Base-by-base conservation (phyloP, 371 early-diverging fungal genomes). In the Mucor irregularis region DNA sequence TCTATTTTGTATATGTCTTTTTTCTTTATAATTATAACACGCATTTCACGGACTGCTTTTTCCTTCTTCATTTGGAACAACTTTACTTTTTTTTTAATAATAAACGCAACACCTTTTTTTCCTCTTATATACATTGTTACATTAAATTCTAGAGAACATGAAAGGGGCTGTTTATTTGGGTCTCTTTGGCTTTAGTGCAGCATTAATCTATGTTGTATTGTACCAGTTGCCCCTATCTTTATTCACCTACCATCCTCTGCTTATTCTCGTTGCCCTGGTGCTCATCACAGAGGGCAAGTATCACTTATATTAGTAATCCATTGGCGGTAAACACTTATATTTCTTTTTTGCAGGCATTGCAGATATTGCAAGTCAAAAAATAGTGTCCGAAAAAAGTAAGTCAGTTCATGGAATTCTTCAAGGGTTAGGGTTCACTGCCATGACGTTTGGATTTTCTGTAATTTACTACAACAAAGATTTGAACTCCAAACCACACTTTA, bases 391-490 rank as follows among this genome's bases (percentile, higher is more conserved):
- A n/a, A n/a, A n/a, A n/a, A n/a, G n/a, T n/a, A n/a, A n/a, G n/a
- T n/a, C 44, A 3, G 26, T 43, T 11, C 76, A 76, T 60, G 64
- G 43, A 10, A 19, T 52, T 3, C 26, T 62, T n/a, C 68, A 68
- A 30, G 45, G 40, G 1, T 13, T 61, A 14, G 63, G 52, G 14
- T 65, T 59, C 30, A 54, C 49, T 3, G 33, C 39, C 25, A 66
- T 60, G 22, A 46, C 67, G n/a, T 17, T 56, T 31, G 72, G 66
- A 6, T 64, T 67, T 7, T 29, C 53, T 5, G 47, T 60, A n/a
- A 70, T 70, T 39, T 33, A 55, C 51, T 56, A 64, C 17, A 69
- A 72, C 60, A 75, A 75, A 38, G 33, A 24, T 5, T 28, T 47
- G 14, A 29, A 53, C 14, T 21, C 61, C 24, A 63, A 59, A 21